phyloP scores from a whole-genome alignment of 2,329 filamentous ascomycete genomes.

The Pseudocercospora macadamiae region DNA sequence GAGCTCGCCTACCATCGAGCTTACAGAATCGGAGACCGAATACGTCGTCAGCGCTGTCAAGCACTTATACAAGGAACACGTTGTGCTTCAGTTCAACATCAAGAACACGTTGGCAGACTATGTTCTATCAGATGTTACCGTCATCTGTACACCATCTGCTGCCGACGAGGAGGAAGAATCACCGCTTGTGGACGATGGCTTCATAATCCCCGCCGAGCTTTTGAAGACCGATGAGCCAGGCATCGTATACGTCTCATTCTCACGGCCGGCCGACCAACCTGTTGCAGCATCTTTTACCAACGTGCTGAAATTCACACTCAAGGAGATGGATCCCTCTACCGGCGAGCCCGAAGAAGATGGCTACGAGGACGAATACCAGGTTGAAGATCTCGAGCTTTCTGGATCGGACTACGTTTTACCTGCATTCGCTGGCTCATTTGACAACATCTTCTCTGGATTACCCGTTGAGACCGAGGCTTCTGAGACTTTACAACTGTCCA shows the following conservation, averaged over 20 bases:
- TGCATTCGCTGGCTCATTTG: conserved; percentile 91
- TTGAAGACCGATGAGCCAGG: conserved; percentile 84
- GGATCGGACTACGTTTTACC: conserved; percentile 95
- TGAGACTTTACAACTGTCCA: conserved; percentile 85
- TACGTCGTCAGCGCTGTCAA: conserved; percentile 94
- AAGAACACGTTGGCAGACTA: conserved; percentile 96
- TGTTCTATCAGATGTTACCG: conserved; percentile 84
- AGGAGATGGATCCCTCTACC: conserved; percentile 96
- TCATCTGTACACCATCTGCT: conserved; percentile 77
- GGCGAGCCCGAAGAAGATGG: conserved; percentile 87
- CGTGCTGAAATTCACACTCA: conserved; percentile 93
- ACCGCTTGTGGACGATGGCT: conserved; percentile 73
- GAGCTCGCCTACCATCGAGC: conserved; percentile 80
- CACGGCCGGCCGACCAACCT: conserved; percentile 75
- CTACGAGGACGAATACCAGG: conserved; percentile 97
- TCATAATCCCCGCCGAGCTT: conserved; percentile 86
- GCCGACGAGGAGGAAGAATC: conserved; percentile 87
- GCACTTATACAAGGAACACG: conserved; percentile 95
- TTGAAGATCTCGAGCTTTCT: conserved; percentile 86
- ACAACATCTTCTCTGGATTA: conserved; percentile 79
- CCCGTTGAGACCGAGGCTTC: conserved; percentile 84
- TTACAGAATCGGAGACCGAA: conserved; percentile 96
- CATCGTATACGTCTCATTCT: conserved; percentile 93
- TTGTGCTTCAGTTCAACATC: conserved; percentile 94
- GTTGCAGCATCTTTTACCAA: conserved; percentile 85